phyloP scores from a whole-genome alignment of 2,329 filamentous ascomycete species.

The Emergomyces pasteurianus region DNA sequence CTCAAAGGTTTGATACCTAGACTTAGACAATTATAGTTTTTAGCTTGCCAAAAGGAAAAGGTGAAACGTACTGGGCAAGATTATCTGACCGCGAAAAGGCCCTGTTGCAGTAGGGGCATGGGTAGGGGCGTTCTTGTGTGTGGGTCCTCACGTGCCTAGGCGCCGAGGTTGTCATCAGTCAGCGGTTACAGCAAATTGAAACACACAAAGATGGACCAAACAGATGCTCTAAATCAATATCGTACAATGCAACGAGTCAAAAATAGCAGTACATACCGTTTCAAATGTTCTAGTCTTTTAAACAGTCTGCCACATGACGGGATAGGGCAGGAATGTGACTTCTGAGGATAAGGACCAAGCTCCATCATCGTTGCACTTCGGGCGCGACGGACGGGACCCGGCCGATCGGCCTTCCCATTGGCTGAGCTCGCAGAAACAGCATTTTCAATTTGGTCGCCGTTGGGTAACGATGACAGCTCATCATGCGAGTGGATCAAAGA shows the following conservation, averaged over 20 bases:
- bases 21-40: too few relatives aligned
- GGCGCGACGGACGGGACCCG: slow-evolving; percentile 74
- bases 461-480: slow-evolving; percentile 52
- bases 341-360: slow-evolving; percentile 88
- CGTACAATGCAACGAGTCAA: slow-evolving; percentile 14
- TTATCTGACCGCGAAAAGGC: slow-evolving; percentile 98
- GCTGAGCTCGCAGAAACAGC: slow-evolving; percentile 42
- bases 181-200: slow-evolving; percentile 36
- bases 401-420: slow-evolving; percentile 32
- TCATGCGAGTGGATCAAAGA: slow-evolving; percentile 52
- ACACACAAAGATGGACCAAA: slow-evolving; percentile 22
- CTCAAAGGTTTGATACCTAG: not conserved
- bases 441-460: slow-evolving; percentile 49
- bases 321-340: slow-evolving; percentile 98
- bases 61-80: slow-evolving; percentile 73
- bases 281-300: slow-evolving; percentile 98
- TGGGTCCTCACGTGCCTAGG: slow-evolving; percentile 94
- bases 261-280: slow-evolving; percentile 61
- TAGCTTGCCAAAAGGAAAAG: slow-evolving; percentile 1
- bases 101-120: slow-evolving; percentile 96
- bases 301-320: slow-evolving; percentile 93
- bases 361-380: slow-evolving; percentile 95
- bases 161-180: slow-evolving; percentile 34
- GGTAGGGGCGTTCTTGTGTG: slow-evolving; percentile 97
- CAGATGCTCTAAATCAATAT: slow-evolving; percentile 18